Conservation (phyloP, 139 green algal genomes). For the Chlorella ohadii region DNA sequence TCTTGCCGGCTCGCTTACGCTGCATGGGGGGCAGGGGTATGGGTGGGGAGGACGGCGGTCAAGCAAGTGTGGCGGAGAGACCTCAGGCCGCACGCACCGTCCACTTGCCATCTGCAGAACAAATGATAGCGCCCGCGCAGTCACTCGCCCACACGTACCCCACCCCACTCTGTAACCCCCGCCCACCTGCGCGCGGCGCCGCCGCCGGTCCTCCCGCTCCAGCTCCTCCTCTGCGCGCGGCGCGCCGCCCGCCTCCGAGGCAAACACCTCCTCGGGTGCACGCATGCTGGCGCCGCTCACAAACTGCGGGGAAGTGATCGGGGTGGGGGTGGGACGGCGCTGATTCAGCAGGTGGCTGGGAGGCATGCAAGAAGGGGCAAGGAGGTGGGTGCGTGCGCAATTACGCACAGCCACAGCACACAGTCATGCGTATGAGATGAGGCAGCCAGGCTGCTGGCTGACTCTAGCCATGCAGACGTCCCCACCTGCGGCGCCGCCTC, state of each 20-base stretch:
- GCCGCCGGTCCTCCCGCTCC: conserved; percentile 73
- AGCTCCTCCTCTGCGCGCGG: conserved; percentile 73
- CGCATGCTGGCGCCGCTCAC: conserved; percentile 66
- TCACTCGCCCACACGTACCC: neutral
- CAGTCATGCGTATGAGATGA: no score
- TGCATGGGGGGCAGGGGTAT: neutral
- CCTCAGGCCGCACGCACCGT: no score
- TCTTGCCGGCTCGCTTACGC: conserved; percentile 77
- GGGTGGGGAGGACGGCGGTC: neutral
- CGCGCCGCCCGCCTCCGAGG: conserved; percentile 17
- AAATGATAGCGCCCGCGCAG: no score
- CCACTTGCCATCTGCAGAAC: no score
- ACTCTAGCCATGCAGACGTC: no score
- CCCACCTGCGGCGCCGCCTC: conserved; percentile 74
- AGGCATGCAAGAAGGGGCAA: no score
- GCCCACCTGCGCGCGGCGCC: conserved; percentile 54
- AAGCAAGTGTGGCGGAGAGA: no score
- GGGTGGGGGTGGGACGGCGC: neutral
- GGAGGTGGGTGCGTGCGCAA: no score
- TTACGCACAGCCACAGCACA: no score
- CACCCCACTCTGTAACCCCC: neutral
- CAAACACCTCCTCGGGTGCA: conserved; percentile 76
- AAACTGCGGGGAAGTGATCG: conserved; percentile 28
- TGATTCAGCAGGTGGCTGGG: neutral
- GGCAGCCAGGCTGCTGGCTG: neutral